Conservation (phyloP, 2,329 filamentous ascomycete genomes). For the Xylaria arbuscula region DNA sequence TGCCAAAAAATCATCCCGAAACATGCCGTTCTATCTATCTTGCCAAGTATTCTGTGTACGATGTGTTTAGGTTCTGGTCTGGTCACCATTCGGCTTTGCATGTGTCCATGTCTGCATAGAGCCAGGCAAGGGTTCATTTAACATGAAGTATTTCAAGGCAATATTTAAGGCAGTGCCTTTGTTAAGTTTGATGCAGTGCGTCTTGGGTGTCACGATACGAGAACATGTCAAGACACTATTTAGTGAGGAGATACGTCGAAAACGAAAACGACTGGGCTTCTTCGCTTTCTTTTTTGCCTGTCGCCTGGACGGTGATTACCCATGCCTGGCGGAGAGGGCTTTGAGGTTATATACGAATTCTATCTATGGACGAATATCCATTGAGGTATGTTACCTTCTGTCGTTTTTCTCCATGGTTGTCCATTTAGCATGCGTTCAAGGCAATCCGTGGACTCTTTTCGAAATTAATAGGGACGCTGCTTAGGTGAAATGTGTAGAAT, state of each 20-base stretch:
- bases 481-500: no score
- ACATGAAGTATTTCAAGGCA: background rate
- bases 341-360: background rate
- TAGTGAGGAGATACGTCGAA: background rate
- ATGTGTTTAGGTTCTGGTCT: background rate
- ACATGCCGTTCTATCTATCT: background rate
- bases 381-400: background rate
- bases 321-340: background rate
- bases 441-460: background rate
- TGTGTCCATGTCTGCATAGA: background rate
- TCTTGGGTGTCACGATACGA: background rate
- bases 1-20: constrained; percentile 46
- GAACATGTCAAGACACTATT: no score
- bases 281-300: background rate
- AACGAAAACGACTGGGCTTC: background rate
- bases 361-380: background rate
- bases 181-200: background rate
- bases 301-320: background rate
- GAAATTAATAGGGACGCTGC: no score
- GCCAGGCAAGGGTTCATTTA: background rate
- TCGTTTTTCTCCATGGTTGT: background rate
- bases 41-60: background rate
- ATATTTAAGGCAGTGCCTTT: background rate
- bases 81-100: background rate
- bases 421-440: background rate